A percentile compares a stretch with the other conserved stretches of the same genome.
Evolutionary conservation across 306 rosid genomes (phyloP).

Genomic region (Vigna mungo): DNA sequence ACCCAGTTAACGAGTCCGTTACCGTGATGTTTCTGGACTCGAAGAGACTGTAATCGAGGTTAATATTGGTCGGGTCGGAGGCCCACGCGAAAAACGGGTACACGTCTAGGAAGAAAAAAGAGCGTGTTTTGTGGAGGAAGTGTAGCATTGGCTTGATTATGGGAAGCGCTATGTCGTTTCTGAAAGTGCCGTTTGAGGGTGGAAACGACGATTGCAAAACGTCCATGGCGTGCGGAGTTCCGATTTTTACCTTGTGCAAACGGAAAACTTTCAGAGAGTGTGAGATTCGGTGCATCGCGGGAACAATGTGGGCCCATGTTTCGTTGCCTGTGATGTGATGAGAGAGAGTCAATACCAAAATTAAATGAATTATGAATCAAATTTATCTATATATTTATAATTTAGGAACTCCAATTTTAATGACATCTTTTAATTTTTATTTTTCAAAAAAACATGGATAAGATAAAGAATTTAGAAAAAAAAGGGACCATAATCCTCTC

Average conservation of each 20-base stretch:
- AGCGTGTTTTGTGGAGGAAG: constrained; percentile 66
- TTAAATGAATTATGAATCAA: no score
- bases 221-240: constrained; percentile 75
- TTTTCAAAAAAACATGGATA: no score
- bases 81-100: constrained; percentile 79
- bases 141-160: constrained; percentile 72
- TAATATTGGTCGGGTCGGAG: constrained; percentile 57
- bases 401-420: no score
- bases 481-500: no score
- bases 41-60: constrained; percentile 64
- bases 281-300: constrained; percentile 69
- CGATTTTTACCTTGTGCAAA: constrained; percentile 69
- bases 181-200: constrained; percentile 76
- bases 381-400: no score
- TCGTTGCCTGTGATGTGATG: constrained; percentile 22
- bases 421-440: no score
- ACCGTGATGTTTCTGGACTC: constrained; percentile 55
- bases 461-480: no score
- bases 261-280: constrained; percentile 49
- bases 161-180: constrained; percentile 58
- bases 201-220: constrained; percentile 73
- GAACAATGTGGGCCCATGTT: constrained; percentile 63
- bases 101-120: constrained; percentile 81
- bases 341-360: not conserved
- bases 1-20: constrained; percentile 66